Conservation (phyloP, 148 eudicot genomes). For the Rhododendron williamsianum region DNA sequence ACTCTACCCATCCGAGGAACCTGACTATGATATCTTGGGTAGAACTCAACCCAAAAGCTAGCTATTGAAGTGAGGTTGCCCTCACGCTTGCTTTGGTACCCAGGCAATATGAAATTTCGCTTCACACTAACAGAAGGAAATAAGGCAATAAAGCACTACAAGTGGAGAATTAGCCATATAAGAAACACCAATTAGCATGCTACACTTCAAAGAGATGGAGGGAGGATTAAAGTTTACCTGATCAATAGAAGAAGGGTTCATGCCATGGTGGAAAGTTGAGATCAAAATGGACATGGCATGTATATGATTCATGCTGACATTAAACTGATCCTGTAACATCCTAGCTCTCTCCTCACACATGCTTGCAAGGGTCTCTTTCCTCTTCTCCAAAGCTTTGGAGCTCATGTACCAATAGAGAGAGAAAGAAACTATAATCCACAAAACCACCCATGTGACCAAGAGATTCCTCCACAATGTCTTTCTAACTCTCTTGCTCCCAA, state of each 20-base stretch:
- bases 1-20: neutral
- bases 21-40: neutral
- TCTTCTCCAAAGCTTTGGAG: slow-evolving; percentile 61
- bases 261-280: slow-evolving; percentile 84
- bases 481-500: slow-evolving; percentile 48
- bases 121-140: neutral
- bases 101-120: neutral
- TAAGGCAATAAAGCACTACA: neutral
- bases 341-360: slow-evolving; percentile 99
- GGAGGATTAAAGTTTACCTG: slow-evolving; percentile 46
- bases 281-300: slow-evolving; percentile 92
- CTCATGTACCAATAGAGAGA: slow-evolving; percentile 52
- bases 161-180: neutral
- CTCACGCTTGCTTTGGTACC: neutral
- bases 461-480: slow-evolving; percentile 65
- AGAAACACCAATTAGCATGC: neutral
- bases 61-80: neutral
- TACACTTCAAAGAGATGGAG: neutral
- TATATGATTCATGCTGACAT: slow-evolving; percentile 95
- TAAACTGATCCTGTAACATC: slow-evolving; percentile 97
- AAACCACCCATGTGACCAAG: slow-evolving; percentile 50
- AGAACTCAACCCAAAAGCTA: neutral
- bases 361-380: slow-evolving; percentile 77
- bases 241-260: slow-evolving; percentile 83
- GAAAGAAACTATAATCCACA: slow-evolving; percentile 41